Conservation (phyloP, 345 rosid genomes). For the Lepidium didymum region DNA sequence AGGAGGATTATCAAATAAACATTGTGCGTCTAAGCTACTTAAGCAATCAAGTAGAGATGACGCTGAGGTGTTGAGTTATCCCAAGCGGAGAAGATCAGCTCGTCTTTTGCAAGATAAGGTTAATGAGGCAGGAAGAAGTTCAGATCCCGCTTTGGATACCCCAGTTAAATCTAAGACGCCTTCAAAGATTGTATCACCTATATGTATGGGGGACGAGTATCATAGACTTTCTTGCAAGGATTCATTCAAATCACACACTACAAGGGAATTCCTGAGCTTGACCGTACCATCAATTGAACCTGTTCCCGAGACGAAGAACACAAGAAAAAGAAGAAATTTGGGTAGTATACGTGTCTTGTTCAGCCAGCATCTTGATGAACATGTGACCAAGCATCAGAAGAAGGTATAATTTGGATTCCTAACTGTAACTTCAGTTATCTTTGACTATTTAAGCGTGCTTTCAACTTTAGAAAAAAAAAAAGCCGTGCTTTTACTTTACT, state of each 20-base stretch:
- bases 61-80: slow-evolving; percentile 26
- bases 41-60: slow-evolving; percentile 9
- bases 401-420: slow-evolving; percentile 46
- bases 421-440: background rate
- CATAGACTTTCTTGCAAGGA: slow-evolving; percentile 50
- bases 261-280: slow-evolving; percentile 47
- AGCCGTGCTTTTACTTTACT: background rate
- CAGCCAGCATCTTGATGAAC: slow-evolving; percentile 87
- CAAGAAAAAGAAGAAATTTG: slow-evolving; percentile 76
- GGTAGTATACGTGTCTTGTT: slow-evolving; percentile 52
- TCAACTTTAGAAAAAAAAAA: background rate
- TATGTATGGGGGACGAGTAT: slow-evolving; percentile 80
- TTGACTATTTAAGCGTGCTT: background rate
- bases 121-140: slow-evolving; percentile 25
- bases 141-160: slow-evolving; percentile 19
- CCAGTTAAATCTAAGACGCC: slow-evolving; percentile 32
- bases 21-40: background rate
- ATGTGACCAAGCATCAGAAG: slow-evolving; percentile 61
- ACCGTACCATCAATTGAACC: slow-evolving; percentile 30
- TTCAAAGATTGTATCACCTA: slow-evolving; percentile 54
- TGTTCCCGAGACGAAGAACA: slow-evolving; percentile 39
- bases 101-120: slow-evolving; percentile 25
- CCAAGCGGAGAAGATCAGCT: slow-evolving; percentile 51
- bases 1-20: slow-evolving; percentile 6
- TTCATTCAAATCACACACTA: slow-evolving; percentile 35